Evolutionary conservation across 306 rosid genomes (phyloP).

Genomic region (Cucumis hystrix): DNA sequence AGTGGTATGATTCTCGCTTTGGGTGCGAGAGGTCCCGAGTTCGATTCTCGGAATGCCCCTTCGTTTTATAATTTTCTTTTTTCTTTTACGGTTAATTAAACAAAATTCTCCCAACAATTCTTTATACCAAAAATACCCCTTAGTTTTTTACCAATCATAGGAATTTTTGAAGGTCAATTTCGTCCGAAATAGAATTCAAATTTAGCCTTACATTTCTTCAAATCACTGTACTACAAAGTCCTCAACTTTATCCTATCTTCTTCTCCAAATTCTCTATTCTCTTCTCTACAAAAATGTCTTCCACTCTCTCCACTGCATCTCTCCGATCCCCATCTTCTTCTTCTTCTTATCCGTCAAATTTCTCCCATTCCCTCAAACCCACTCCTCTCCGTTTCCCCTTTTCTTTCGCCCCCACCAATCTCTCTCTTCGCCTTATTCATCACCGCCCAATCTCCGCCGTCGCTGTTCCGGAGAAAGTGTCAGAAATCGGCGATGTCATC

Average conservation of each 20-base stretch:
- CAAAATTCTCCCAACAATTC: not conserved
- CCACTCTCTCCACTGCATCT: conserved; percentile 39
- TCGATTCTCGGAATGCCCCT: not conserved
- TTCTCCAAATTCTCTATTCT: not conserved
- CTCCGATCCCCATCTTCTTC: conserved; percentile 33
- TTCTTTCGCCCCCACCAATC: conserved; percentile 7
- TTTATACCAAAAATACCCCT: not conserved
- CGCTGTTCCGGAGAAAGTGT: conserved; percentile 41
- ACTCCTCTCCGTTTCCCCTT: conserved; percentile 24
- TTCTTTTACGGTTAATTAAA: not conserved
- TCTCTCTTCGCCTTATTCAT: conserved; percentile 32
- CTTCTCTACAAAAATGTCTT: conserved; percentile 27
- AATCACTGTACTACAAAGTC: not conserved
- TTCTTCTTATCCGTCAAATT: conserved; percentile 13
- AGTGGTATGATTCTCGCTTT: conserved; percentile 11
- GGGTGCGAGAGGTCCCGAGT: conserved; percentile 9
- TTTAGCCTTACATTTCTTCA: not conserved
- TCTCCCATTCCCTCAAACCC: conserved; percentile 24
- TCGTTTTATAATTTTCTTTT: not conserved
- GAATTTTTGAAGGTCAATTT: not conserved
- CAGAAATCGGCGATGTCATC: conserved; percentile 44
- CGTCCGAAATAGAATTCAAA: not conserved
- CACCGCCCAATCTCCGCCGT: conserved; percentile 58
- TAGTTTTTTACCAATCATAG: fast-evolving
- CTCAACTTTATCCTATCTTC: not conserved